Evolutionary conservation across 2,329 filamentous ascomycete genomes (phyloP).

Genomic region (Lachnellula suecica): DNA sequence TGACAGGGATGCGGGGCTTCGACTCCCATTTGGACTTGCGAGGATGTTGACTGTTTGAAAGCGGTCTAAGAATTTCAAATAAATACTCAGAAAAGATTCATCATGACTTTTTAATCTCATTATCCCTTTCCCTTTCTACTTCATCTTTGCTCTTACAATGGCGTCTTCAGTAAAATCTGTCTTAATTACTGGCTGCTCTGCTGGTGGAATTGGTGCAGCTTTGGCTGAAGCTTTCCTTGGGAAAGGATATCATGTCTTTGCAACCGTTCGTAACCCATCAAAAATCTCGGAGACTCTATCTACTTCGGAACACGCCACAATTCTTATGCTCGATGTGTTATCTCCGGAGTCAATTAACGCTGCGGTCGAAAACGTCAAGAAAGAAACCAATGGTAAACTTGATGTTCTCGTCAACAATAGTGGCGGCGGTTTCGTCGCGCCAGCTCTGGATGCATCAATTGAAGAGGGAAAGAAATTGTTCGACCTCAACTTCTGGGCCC

Average conservation of each 20-base stretch:
- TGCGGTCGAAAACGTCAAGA: slow-evolving; percentile 31
- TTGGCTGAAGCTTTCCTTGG: slow-evolving; percentile 37
- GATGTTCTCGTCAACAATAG: slow-evolving; percentile 46
- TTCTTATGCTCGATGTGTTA: slow-evolving; percentile 40
- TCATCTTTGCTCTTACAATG: neutral
- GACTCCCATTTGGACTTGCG: neutral
- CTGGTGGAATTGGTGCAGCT: slow-evolving; percentile 38
- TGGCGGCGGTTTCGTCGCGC: slow-evolving; percentile 32
- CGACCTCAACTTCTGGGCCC: slow-evolving; percentile 32
- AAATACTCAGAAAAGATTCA: neutral
- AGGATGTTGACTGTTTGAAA: neutral
- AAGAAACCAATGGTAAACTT: slow-evolving; percentile 36
- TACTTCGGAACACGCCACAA: slow-evolving; percentile 34
- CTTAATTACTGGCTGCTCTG: slow-evolving; percentile 38
- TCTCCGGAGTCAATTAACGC: slow-evolving; percentile 33
- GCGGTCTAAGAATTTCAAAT: too few species aligned
- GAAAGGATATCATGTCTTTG: slow-evolving; percentile 38
- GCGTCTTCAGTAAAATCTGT: slow-evolving; percentile 17
- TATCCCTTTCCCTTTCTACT: neutral
- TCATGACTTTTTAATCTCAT: neutral
- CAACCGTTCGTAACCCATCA: slow-evolving; percentile 35
- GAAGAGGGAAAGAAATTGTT: slow-evolving; percentile 26
- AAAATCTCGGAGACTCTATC: slow-evolving; percentile 34
- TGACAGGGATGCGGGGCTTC: neutral
- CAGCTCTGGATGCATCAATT: slow-evolving; percentile 31